Base-by-base conservation (phyloP, 1,284 basidiomycete species). In the Ustilago hordei region DNA sequence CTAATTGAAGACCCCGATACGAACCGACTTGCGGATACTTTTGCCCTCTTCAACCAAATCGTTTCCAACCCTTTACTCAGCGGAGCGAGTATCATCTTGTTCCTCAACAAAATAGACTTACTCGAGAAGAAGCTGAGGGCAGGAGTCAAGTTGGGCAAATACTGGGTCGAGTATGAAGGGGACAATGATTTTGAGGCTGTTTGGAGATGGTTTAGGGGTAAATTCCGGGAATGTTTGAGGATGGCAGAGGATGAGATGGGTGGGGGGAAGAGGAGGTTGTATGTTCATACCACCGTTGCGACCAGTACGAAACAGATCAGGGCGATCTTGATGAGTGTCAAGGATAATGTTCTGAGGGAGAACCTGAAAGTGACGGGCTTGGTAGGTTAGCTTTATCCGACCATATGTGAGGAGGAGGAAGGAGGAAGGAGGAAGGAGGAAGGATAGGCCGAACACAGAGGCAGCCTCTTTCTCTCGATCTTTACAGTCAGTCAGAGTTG, bases 51-150 rank as follows among this genome's bases (percentile, higher is more conserved):
- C 63, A 59, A 54, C 35, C 56, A 65, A 48, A 57, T 82, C 28
- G 71, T 78, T 2, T n/a, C 34, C 31, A 75, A 69, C 43, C 74
- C 68, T 1, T 47, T 81, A 13, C 61, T 82, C 2, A 23, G 34
- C 4, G 8, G 38, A 3, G 79, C 77, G 3, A 75, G 60, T 35
- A 35, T 82, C 43, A 73, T 82, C 17, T 45, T 82, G 45, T 80
- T 82, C n/a, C 39, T 82, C 2, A 82, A 82, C 75, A 82, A 82
- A 62, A 77, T 82, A 31, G 79, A 81, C 55, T 31, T 82, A 15
- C 54, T 82, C 13, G 69, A 74, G 34, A 55, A 60, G 13, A 80
- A 82, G 60, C 38, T 81, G 5, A 39, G 36, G 11, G 19, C 35
- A 13, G 75, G 75, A 2, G 58, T 73, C 1, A 17, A 28, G 31